phyloP scores from a whole-genome alignment of 2,329 filamentous ascomycete genomes.

The Cyclaneusma minus region DNA sequence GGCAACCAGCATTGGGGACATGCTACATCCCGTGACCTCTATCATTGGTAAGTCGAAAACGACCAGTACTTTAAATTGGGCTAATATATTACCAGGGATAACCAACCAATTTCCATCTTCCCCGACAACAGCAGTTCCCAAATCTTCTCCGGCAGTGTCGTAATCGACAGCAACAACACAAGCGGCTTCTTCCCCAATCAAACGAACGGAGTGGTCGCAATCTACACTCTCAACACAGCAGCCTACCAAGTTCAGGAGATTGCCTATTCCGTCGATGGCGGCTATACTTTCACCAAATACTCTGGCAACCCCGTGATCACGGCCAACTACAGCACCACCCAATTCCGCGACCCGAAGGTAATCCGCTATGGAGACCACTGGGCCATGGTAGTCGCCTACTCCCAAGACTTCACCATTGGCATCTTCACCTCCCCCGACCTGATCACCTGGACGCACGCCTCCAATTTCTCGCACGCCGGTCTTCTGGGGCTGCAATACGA shows the following conservation, averaged over 20 bases:
- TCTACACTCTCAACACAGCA: constrained; percentile 29
- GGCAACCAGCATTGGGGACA: constrained; percentile 55
- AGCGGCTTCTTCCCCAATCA: constrained; percentile 48
- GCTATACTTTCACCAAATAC: constrained; percentile 46
- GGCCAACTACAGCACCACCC: constrained; percentile 27
- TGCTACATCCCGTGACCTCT: constrained; percentile 44
- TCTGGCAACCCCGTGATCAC: constrained; percentile 43
- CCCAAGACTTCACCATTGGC: constrained; percentile 39
- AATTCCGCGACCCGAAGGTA: constrained; percentile 54
- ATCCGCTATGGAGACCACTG: constrained; percentile 38
- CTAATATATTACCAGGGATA: too few species aligned
- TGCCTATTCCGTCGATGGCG: constrained; percentile 44
- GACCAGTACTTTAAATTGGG: too few species aligned
- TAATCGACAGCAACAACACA: constrained; percentile 47
- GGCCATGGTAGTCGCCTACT: constrained; percentile 40
- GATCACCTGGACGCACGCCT: constrained; percentile 38
- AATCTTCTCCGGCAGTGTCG: constrained; percentile 38
- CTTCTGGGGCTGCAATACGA: constrained; percentile 42
- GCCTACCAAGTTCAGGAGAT: constrained; percentile 37
- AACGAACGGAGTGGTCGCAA: constrained; percentile 44
- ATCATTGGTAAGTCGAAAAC: too few species aligned
- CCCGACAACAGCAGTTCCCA: constrained; percentile 26
- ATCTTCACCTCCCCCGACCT: constrained; percentile 45
- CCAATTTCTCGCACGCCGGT: constrained; percentile 39
- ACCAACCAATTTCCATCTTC: constrained; percentile 46